Evolutionary conservation across 2,329 filamentous ascomycete genomes (phyloP), one percentile per base, ranked within the genome.

Genomic region (Massarina eburnea): DNA sequence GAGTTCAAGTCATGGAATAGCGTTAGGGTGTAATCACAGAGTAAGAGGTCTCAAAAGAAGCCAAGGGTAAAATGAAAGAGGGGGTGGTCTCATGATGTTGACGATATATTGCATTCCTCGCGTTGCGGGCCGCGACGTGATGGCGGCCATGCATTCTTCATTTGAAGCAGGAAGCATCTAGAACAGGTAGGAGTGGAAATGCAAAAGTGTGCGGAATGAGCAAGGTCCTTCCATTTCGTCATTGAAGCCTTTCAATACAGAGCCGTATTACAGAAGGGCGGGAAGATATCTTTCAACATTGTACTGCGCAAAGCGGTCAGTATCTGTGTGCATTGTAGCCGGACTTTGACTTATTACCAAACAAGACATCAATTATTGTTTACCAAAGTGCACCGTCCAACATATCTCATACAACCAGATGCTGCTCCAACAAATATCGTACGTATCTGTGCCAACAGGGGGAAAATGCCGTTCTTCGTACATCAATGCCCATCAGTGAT

Each of bases 61-160:
- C 9, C 18, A 36, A 26, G 48, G 48, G 27, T 37, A 22, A 35
- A 34, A 33, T 8, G 27, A 30, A 14, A 30, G 6, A 30, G 12
- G 12, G n/a, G 27, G 33, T n/a, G 24, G 35, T 19, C 21, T 19
- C 39, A 29, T 26, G 36, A 19, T 42, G 43, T 46, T 37, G 40
- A 33, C 33, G 33, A 12, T 19, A 30, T 27, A 27, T 37, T 37
- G 27, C 51, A 57, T 57, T 57, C 54, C 49, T 37, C 38, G 38
- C 43, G 51, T 46, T 49, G 48, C 44, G 39, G 32, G 41, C 43
- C 36, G 41, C 39, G 40, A 52, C 46, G 49, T 43, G 46, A 42
- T 30, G 32, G 41, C 35, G 27, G 8, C 20, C 22, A 18, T 27
- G 41, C 53, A 56, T 55, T 51, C 46, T 55, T 53, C 43, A n/a